Conservation (phyloP, 768 basidiomycete species). For the Podaxis sp. region DNA sequence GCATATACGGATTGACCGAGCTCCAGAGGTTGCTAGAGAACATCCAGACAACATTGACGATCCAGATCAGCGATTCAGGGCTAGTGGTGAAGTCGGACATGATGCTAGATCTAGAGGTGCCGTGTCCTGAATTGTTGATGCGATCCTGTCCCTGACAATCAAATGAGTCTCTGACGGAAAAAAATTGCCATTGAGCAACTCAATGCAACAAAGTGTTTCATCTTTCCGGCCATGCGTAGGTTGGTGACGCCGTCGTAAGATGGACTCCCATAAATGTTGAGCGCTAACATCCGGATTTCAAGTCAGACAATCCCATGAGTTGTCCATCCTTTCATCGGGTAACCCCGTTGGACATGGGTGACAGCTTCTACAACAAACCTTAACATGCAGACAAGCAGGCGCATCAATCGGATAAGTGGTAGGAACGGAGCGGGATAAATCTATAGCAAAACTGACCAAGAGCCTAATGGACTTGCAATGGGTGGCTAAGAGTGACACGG, state of each 20-base stretch:
- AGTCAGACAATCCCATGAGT: not conserved
- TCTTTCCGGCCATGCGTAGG: not conserved
- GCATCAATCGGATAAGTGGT: not conserved
- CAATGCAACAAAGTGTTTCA: not conserved
- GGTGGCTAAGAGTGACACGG: not conserved
- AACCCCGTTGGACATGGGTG: not conserved
- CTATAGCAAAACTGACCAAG: not conserved
- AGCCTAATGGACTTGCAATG: not conserved
- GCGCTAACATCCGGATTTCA: not conserved
- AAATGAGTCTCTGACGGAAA: not conserved
- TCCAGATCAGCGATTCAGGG: not conserved
- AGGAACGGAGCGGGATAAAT: not conserved
- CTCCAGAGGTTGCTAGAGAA: slow-evolving; percentile 1
- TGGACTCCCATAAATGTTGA: not conserved
- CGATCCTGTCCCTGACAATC: not conserved
- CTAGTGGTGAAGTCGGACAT: too few species aligned
- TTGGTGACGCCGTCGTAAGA: not conserved
- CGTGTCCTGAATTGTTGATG: not conserved
- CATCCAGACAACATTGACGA: not conserved
- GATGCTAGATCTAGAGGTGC: not conserved
- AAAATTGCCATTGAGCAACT: not conserved
- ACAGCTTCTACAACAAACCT: not conserved
- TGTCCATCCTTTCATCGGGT: not conserved
- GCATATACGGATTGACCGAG: not conserved
- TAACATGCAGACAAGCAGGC: not conserved